phyloP scores from a whole-genome alignment of 73 alveolate species.

The Stentor roeselii region DNA sequence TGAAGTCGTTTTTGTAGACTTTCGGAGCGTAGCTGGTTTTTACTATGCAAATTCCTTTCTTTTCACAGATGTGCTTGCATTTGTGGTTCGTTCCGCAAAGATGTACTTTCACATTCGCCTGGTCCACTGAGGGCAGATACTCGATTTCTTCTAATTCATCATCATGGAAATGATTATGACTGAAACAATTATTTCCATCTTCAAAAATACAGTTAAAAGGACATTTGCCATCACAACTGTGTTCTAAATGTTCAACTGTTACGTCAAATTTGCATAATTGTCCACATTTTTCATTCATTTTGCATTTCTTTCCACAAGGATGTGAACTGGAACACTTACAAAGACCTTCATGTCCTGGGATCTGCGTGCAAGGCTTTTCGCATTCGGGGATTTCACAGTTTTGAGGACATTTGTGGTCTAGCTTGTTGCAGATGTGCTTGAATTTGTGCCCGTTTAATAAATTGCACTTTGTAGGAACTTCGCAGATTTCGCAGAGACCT shows the following conservation, averaged over 20 bases:
- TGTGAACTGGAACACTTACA: background rate
- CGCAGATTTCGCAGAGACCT: background rate
- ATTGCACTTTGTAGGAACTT: background rate
- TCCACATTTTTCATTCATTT: background rate
- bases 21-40: background rate
- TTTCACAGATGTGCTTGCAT: too few species aligned
- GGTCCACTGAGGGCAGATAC: too few species aligned
- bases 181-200: background rate
- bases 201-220: background rate
- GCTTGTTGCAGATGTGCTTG: background rate
- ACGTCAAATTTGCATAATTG: background rate
- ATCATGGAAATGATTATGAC: background rate
- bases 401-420: background rate
- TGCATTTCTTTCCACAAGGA: conserved; percentile 7
- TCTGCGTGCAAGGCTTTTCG: background rate
- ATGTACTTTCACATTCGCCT: too few species aligned
- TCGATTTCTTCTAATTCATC: background rate
- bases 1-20: background rate
- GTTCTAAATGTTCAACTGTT: background rate
- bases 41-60: background rate
- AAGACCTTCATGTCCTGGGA: background rate
- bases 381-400: background rate
- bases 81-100: too few species aligned
- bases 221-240: background rate
- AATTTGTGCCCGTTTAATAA: background rate